phyloP scores from a whole-genome alignment of 352 stramenopile genomes.

The Thraustotheca clavata region DNA sequence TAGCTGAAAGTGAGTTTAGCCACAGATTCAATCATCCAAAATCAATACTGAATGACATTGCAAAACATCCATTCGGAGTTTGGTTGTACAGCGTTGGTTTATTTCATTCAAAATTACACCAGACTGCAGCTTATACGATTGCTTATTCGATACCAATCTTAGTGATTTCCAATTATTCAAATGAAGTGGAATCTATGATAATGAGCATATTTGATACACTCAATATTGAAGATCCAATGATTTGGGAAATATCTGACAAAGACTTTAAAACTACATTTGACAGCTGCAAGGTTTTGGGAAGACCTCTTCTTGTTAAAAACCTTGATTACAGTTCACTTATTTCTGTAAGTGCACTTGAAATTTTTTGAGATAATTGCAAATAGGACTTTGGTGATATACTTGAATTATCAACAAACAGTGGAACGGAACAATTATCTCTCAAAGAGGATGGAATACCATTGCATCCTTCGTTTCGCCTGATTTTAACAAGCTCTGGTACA shows the following conservation, averaged over 20 bases:
- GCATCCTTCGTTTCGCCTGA: too few relatives aligned
- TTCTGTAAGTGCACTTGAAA: too few relatives aligned
- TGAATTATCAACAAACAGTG: too few relatives aligned
- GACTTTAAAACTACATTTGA: background rate
- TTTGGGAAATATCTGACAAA: background rate
- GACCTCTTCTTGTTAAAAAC: background rate
- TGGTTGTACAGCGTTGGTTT: slow-evolving; percentile 5
- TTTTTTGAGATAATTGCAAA: too few relatives aligned
- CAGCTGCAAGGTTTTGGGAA: background rate
- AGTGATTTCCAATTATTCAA: slow-evolving; percentile 5
- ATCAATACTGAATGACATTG: slow-evolving; percentile 1
- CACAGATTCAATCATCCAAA: background rate
- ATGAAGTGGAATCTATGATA: slow-evolving; percentile 9
- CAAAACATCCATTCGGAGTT: background rate
- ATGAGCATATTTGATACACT: slow-evolving; percentile 4
- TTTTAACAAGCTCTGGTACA: too few relatives aligned
- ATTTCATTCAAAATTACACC: slow-evolving; percentile 9
- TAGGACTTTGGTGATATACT: too few relatives aligned
- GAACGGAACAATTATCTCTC: too few relatives aligned
- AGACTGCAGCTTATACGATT: background rate
- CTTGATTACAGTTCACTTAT: too few relatives aligned
- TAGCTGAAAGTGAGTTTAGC: background rate
- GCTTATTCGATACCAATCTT: slow-evolving; percentile 1
- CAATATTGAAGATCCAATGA: too few relatives aligned
- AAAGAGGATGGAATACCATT: too few relatives aligned